These are phyloP conservation scores for Ambrosia artemisiifolia DNA, from an alignment of 129 eudicot genomes.

Conservation along the genomic window DNA sequence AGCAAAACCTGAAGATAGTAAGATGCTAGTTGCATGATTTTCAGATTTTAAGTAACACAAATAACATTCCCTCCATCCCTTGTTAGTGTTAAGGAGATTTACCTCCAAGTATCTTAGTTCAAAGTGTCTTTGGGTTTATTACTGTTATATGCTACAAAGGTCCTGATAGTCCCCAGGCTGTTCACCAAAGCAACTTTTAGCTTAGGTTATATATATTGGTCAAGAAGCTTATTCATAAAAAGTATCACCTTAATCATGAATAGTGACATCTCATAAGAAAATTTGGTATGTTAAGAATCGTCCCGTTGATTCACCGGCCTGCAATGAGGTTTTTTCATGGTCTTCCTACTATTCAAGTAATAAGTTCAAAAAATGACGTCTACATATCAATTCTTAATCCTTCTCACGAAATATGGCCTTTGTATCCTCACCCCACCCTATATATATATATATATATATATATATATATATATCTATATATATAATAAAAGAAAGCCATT, in stretches of 20 bases:
- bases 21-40: background rate
- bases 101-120: background rate
- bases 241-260: background rate
- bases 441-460: no score
- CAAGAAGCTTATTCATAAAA: background rate
- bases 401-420: no score
- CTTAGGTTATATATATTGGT: background rate
- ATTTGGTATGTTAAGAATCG: no score
- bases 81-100: background rate
- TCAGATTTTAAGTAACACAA: background rate
- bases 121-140: background rate
- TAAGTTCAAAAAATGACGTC: no score
- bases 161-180: background rate
- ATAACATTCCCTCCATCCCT: background rate
- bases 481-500: no score
- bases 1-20: background rate
- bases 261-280: background rate
- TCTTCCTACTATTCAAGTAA: background rate
- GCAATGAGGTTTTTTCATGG: background rate
- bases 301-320: background rate
- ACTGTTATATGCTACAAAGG: background rate
- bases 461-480: no score
- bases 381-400: no score
- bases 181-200: background rate
- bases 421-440: no score